Evolutionary conservation across 2,329 filamentous ascomycete genomes (phyloP).

Genomic region (Pseudogymnoascus sp.): DNA sequence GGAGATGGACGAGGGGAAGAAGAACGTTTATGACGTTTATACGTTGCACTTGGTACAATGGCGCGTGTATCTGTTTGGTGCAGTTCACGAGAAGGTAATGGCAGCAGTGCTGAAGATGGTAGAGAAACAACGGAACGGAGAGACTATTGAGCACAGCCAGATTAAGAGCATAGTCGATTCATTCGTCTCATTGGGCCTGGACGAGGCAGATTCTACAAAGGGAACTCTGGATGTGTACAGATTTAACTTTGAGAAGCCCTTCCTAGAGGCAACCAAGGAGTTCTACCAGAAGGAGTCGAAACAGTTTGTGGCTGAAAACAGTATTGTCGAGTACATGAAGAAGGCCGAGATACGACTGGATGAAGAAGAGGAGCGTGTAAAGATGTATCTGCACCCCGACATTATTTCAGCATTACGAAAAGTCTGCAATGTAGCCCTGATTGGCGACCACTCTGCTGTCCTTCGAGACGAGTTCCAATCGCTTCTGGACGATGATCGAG

Average conservation of each 20-base stretch:
- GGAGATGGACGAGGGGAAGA: conserved; percentile 98
- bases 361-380: conserved; percentile 91
- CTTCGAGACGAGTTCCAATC: conserved; percentile 93
- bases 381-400: conserved; percentile 83
- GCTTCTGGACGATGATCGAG: conserved; percentile 84
- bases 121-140: conserved; percentile 92
- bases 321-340: conserved; percentile 99
- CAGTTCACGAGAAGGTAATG: conserved; percentile 86
- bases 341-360: conserved; percentile 85
- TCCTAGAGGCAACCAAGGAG: conserved; percentile 71
- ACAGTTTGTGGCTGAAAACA: conserved; percentile 92
- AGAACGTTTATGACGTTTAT: conserved; percentile 96
- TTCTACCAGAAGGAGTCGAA: conserved; percentile 93
- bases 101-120: conserved; percentile 87
- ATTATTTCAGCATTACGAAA: conserved; percentile 79
- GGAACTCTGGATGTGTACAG: conserved; percentile 94
- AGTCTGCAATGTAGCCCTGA: conserved; percentile 80
- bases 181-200: conserved; percentile 88
- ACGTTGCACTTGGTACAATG: conserved; percentile 93
- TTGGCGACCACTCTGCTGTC: conserved; percentile 78
- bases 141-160: conserved; percentile 94
- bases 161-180: conserved; percentile 97
- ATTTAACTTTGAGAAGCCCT: conserved; percentile 85
- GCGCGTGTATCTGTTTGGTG: conserved; percentile 82
- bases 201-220: conserved; percentile 87